phyloP scores from a whole-genome alignment of 2,329 filamentous ascomycete species.

The Sporothrix luriei region DNA sequence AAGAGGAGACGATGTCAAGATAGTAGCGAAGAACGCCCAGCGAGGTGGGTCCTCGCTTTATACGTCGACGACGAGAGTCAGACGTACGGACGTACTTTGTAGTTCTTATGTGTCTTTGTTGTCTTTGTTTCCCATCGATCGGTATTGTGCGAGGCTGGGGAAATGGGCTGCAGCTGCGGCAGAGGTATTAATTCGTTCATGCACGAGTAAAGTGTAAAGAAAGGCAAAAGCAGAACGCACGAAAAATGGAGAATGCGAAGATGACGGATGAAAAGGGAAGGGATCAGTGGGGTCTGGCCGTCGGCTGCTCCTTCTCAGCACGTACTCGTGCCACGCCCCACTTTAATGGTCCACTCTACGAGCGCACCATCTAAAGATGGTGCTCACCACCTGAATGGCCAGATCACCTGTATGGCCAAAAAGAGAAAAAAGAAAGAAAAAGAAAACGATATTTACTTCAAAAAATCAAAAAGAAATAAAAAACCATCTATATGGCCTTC shows the following conservation, averaged over 20 bases:
- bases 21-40: not conserved
- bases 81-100: not conserved
- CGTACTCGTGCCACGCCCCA: too few relatives aligned
- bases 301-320: not conserved
- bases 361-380: too few relatives aligned
- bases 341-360: too few relatives aligned
- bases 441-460: too few relatives aligned
- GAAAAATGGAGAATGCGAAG: not conserved
- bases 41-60: constrained; percentile 5
- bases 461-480: too few relatives aligned
- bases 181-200: not conserved
- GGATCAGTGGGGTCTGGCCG: not conserved
- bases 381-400: too few relatives aligned
- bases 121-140: not conserved
- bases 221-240: not conserved
- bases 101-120: not conserved
- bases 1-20: not conserved
- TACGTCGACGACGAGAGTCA: constrained; percentile 11
- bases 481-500: too few relatives aligned
- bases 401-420: too few relatives aligned
- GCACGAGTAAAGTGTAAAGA: not conserved
- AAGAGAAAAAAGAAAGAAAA: too few relatives aligned
- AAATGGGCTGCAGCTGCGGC: constrained; percentile 11
- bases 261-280: constrained; percentile 1
- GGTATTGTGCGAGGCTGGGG: not conserved